Evolutionary conservation across 495 filamentous ascomycete species (phyloP), one percentile per base, ranked within the genome.

Genomic region (Annulohypoxylon maeteangense): DNA sequence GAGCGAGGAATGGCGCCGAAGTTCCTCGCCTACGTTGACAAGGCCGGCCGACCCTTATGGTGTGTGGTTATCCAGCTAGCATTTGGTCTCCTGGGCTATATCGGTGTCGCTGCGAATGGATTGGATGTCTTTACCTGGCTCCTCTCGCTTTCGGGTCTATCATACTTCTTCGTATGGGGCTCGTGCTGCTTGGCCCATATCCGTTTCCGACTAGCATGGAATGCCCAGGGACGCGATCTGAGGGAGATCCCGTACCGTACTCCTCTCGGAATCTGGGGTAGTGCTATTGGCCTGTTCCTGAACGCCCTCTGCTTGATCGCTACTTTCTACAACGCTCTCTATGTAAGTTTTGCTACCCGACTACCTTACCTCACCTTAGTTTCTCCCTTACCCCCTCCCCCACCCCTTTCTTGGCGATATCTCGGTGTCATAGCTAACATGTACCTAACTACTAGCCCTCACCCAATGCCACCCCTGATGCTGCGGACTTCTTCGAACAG

Each of bases 141-240:
- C 20, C 85, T 92, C 22, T 83, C 90, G 7, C 78, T 94, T 16
- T 90, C 89, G 3, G 91, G 88, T 65, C 82, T 92, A 18, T 83
- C 85, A 27, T 81, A 85, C 76, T 86, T 93, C 75, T 92, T 93
- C 80, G 85, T 87, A 59, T 94, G 89, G 89, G 89, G 87, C 14
- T 88, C 87, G 53, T 90, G 93, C 77, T 88, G 87, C 78, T 73
- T 91, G 12, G 85, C 90, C 2, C 91, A 93, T 72, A 92, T 94
- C 74, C 87, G 91, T 25, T 92, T 93, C 86, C 88, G 91, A 18
- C 75, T 78, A 18, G 91, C 84, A 10, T 80, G 79, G 78, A 78
- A 78, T 67, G 60, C 61, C 5, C 81, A 83, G 47, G 89, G 89
- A 29, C 86, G 85, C 65, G 79, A 79, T n/a, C 65, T 82, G 3